Evolutionary conservation across 1,139 yeast species (phyloP), one percentile per base, ranked within the genome.

Genomic region (Candida albicans): DNA sequence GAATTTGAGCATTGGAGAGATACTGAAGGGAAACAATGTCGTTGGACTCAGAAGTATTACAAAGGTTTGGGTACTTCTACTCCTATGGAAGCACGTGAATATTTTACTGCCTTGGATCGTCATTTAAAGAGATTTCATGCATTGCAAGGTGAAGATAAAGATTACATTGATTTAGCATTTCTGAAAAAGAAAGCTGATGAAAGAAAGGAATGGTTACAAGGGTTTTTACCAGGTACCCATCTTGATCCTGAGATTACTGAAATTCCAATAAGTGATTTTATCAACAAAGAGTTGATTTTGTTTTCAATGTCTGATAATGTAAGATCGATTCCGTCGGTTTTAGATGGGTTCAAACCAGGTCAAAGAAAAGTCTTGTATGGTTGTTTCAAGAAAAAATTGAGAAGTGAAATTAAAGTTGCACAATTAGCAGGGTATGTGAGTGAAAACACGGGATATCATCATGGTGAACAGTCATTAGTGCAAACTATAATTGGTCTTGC

Each of bases 11-110:
- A 75, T 10, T 95, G 99, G 99, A 80, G 97, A 67, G 95, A 84
- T 40, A 78, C 80, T 4, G 96, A 86, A 53, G 95, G 97, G 35
- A 69, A 70, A 31, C 75, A 70, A 9, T 83, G 84, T 56, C 81
- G 91, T 25, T 95, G 97, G 95, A 81, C 85, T 41, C 96, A 88
- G 55, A 95, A 95, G 76, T 95, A 95, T 70, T 93, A 88, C 70
- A 95, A 95, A 75, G 99, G 99, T 79, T 78, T 95, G 75, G 99
- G 99, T 81, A 90, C 99, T 8, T 91, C 98, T 1, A 77, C 83
- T 1, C 77, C 80, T 9, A 73, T 70, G 31, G 99, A 93, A 67
- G 90, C 89, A 48, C 81, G 95, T 54, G 95, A 88, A 59, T 95
- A 95, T 60, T 95, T 95, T 64, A 75, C 90, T 29, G 88, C 87